Percentiles rank a stretch among this genome's conserved stretches.
Evolutionary conservation across 129 eudicot species (phyloP).

Genomic region (Glebionis coronaria): DNA sequence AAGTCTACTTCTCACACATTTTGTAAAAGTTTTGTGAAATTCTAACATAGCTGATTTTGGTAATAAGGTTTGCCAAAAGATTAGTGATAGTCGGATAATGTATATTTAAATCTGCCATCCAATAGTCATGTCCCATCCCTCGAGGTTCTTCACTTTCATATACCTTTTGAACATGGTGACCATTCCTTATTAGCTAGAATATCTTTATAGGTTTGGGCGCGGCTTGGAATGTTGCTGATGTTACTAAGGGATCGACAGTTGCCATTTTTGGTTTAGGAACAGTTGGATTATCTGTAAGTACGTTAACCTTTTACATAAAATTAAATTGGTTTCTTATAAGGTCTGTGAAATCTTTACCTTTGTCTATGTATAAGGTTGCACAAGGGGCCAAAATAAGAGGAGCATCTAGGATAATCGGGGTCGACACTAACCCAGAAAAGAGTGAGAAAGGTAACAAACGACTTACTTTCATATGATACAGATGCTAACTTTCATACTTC

Average conservation of each 20-base stretch:
- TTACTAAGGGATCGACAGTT: slow-evolving; percentile 68
- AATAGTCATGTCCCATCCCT: too few relatives aligned
- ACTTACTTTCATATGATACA: slow-evolving; percentile 2
- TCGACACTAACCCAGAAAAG: slow-evolving; percentile 76
- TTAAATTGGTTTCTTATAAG: neutral
- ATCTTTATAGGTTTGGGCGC: slow-evolving; percentile 72
- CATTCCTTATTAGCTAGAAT: slow-evolving; percentile 5
- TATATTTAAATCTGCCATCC: too few relatives aligned
- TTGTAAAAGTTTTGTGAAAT: neutral
- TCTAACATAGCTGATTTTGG: too few relatives aligned
- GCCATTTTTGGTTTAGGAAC: slow-evolving; percentile 97
- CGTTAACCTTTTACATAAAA: neutral
- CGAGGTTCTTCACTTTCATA: too few relatives aligned
- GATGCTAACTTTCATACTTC: too few relatives aligned
- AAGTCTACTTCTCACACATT: neutral
- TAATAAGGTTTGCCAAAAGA: too few relatives aligned
- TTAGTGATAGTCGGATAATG: too few relatives aligned
- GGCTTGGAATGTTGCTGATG: slow-evolving; percentile 94
- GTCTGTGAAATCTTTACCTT: neutral
- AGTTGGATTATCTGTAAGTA: slow-evolving; percentile 94
- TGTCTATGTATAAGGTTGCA: slow-evolving; percentile 56
- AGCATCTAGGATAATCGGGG: slow-evolving; percentile 82
- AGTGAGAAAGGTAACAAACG: slow-evolving; percentile 52
- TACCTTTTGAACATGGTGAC: neutral
- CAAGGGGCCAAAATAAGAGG: slow-evolving; percentile 93